Percentiles rank a stretch among this genome's conserved stretches.
phyloP scores from a whole-genome alignment of 306 rosid species.

The Vachellia collinsii region DNA sequence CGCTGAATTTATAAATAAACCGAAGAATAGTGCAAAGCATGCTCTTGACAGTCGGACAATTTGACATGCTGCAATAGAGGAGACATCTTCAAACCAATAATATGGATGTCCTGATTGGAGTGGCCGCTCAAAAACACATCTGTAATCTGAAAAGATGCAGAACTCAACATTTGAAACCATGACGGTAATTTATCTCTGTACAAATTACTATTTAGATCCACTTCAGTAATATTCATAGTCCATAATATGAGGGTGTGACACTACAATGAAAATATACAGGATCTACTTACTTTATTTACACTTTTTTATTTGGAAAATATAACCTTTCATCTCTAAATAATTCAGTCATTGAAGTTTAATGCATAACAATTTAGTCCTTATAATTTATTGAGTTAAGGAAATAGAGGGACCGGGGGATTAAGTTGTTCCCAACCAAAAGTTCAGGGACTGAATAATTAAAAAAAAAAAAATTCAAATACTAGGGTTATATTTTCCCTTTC shows the following conservation, averaged over 20 bases:
- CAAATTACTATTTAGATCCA: background rate
- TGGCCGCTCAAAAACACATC: conserved; percentile 70
- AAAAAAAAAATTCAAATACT: background rate
- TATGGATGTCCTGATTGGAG: conserved; percentile 63
- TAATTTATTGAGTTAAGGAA: background rate
- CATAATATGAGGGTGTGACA: background rate
- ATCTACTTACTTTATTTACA: background rate
- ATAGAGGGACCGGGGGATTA: background rate
- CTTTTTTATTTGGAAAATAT: background rate
- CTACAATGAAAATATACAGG: background rate
- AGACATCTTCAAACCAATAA: conserved; percentile 71
- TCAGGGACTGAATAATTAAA: background rate
- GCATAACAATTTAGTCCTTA: background rate
- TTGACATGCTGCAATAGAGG: conserved; percentile 50
- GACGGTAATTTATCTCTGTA: background rate
- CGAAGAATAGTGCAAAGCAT: conserved; percentile 48
- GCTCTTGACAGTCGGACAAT: conserved; percentile 43
- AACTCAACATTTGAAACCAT: background rate
- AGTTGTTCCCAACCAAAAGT: background rate
- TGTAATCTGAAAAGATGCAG: conserved; percentile 62
- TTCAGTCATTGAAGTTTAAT: background rate
- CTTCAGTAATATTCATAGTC: background rate
- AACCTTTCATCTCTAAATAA: background rate
- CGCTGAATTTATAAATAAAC: conserved; percentile 4
- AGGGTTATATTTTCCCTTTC: background rate